phyloP scores from a whole-genome alignment of 352 stramenopile genomes.

The Phytophthora cajani region DNA sequence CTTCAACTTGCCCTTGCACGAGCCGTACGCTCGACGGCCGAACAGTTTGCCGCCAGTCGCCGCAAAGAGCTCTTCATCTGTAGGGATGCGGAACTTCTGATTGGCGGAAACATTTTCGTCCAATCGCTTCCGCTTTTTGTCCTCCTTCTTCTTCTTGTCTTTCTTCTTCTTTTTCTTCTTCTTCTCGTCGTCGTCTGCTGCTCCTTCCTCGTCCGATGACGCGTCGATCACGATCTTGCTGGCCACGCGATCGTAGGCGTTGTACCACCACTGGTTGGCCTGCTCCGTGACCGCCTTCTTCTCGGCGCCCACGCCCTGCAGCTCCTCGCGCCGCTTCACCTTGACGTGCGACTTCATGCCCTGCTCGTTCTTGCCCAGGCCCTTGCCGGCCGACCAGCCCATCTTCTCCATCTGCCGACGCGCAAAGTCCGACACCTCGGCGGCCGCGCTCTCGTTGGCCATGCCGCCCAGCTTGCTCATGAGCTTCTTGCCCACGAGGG shows the following conservation, averaged over 20 bases:
- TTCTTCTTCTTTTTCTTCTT: constrained; percentile 46
- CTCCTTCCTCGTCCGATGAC: constrained; percentile 59
- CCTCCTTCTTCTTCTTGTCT: constrained; percentile 47
- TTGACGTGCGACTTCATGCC: constrained; percentile 94
- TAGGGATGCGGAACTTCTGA: constrained; percentile 77
- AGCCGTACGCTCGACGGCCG: constrained; percentile 93
- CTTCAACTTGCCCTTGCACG: constrained; percentile 88
- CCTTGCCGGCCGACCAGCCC: constrained; percentile 96
- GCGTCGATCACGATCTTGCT: constrained; percentile 87
- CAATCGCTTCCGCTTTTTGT: constrained; percentile 18
- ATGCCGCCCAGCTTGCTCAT: constrained; percentile 79
- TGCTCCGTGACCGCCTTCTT: constrained; percentile 71
- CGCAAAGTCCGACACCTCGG: constrained; percentile 79
- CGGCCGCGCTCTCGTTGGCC: constrained; percentile 77
- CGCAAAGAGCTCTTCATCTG: constrained; percentile 96
- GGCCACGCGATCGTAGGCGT: constrained; percentile 86
- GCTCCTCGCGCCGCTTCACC: constrained; percentile 94
- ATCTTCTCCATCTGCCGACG: constrained; percentile 94
- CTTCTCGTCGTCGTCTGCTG: constrained; percentile 53
- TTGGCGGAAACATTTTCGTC: constrained; percentile 27
- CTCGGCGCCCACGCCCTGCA: constrained; percentile 91
- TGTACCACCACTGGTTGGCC: constrained; percentile 90
- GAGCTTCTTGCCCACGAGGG: constrained; percentile 87
- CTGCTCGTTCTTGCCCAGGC: constrained; percentile 95
- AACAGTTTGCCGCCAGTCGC: constrained; percentile 96